Evolutionary conservation across 2,329 filamentous ascomycete genomes (phyloP).

Genomic region (Colletotrichum sp.): DNA sequence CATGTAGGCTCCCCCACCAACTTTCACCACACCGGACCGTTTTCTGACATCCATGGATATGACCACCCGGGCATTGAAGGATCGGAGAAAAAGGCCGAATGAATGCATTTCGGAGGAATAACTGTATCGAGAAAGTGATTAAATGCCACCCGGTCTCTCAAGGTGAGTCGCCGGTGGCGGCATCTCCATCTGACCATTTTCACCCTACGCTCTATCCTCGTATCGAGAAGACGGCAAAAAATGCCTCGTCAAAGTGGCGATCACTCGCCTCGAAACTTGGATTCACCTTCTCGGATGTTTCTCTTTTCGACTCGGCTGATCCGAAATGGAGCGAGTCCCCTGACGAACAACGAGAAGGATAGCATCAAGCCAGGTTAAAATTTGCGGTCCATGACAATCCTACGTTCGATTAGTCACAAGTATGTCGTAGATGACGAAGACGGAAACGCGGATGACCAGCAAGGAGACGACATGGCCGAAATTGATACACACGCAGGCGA

Average conservation of each 20-base stretch:
- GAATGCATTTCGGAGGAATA: not conserved
- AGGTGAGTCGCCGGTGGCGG: not conserved
- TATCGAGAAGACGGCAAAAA: not conserved
- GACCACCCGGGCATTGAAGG: not conserved
- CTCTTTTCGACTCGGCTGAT: not conserved
- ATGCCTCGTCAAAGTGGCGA: not conserved
- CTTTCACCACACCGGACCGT: not conserved
- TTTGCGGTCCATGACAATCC: no score
- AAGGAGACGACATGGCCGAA: no score
- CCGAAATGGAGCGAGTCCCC: rapidly evolving
- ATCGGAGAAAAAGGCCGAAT: not conserved
- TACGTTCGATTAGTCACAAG: no score
- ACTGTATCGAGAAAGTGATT: not conserved
- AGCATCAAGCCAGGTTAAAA: no score
- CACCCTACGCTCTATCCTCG: not conserved
- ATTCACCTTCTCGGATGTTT: rapidly evolving
- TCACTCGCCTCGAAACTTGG: not conserved
- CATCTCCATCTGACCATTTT: not conserved
- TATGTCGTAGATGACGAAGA: not conserved
- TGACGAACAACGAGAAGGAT: rapidly evolving
- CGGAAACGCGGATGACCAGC: not conserved
- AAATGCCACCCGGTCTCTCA: not conserved
- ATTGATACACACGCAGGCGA: no score
- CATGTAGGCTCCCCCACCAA: not conserved
- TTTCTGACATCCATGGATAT: not conserved